Evolutionary conservation across 805 yeast genomes (phyloP).

Genomic region (Candida patagonica): DNA sequence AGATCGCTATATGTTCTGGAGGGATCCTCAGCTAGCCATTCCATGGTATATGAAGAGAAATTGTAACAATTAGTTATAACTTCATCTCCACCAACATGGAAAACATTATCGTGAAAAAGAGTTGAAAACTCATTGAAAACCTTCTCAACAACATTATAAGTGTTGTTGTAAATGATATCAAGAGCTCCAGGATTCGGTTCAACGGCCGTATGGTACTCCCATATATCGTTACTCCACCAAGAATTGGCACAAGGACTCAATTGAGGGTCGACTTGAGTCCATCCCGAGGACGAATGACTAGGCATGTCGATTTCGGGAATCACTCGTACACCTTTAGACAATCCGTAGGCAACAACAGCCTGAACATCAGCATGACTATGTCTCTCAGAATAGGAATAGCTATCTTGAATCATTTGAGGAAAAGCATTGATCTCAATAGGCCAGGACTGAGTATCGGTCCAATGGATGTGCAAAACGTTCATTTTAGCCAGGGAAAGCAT

Average conservation of each 20-base stretch:
- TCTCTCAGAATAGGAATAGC: conserved; percentile 28
- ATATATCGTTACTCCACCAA: conserved; percentile 23
- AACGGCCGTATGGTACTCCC: conserved; percentile 22
- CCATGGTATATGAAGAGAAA: conserved; percentile 21
- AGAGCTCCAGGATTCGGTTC: conserved; percentile 38
- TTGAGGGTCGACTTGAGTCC: conserved; percentile 27
- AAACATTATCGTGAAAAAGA: conserved; percentile 30
- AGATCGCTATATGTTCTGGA: conserved; percentile 26
- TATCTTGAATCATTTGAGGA: conserved; percentile 34
- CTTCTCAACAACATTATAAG: conserved; percentile 29
- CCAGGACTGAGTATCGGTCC: conserved; percentile 35
- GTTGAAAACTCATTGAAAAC: conserved; percentile 29
- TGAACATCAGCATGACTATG: conserved; percentile 26
- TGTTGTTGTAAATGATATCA: conserved; percentile 27
- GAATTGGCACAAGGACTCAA: conserved; percentile 30
- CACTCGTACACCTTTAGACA: conserved; percentile 32
- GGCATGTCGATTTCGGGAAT: conserved; percentile 37
- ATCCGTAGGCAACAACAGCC: conserved; percentile 28
- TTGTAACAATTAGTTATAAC: conserved; percentile 30
- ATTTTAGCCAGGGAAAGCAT: conserved; percentile 32
- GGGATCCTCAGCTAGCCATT: conserved; percentile 27
- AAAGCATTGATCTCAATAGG: conserved; percentile 27
- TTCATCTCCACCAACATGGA: conserved; percentile 38
- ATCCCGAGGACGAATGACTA: conserved; percentile 35
- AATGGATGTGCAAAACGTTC: conserved; percentile 36